Conservation (phyloP, 345 rosid genomes). For the Gossypium mustelinum region DNA sequence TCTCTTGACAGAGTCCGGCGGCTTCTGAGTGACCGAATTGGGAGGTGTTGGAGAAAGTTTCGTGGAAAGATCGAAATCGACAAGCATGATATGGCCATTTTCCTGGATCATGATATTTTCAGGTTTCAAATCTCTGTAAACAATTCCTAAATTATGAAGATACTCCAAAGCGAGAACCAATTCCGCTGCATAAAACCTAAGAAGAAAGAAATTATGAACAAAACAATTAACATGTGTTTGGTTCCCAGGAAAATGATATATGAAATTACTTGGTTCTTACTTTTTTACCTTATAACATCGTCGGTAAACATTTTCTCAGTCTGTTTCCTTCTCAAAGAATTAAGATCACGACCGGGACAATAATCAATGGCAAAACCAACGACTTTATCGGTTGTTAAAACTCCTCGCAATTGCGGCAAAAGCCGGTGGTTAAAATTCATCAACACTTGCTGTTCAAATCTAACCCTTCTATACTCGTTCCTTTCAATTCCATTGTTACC, state of each 20-base stretch:
- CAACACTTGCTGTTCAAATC: constrained; percentile 61
- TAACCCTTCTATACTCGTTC: constrained; percentile 47
- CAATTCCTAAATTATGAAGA: constrained; percentile 66
- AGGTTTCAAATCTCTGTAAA: constrained; percentile 82
- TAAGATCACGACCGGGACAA: constrained; percentile 71
- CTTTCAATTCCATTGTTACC: constrained; percentile 4
- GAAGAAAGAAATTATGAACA: neutral
- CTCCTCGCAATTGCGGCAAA: constrained; percentile 67
- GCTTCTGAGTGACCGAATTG: neutral
- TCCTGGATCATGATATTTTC: constrained; percentile 83
- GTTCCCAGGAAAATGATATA: neutral
- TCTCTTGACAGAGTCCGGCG: constrained; percentile 5
- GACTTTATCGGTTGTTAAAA: constrained; percentile 54
- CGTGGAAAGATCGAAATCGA: constrained; percentile 89
- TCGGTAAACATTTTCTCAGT: constrained; percentile 74
- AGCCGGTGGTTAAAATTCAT: constrained; percentile 61
- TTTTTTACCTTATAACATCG: constrained; percentile 52
- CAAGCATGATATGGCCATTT: constrained; percentile 84
- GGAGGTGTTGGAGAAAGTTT: constrained; percentile 42
- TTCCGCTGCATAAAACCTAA: constrained; percentile 89
- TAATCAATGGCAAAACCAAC: constrained; percentile 83
- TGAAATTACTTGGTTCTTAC: too few species aligned
- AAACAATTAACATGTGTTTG: neutral
- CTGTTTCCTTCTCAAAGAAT: constrained; percentile 49
- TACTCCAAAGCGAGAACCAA: constrained; percentile 71